Base-by-base conservation (phyloP, 2,329 filamentous ascomycete genomes). In the Aspergillus costaricaensis region DNA sequence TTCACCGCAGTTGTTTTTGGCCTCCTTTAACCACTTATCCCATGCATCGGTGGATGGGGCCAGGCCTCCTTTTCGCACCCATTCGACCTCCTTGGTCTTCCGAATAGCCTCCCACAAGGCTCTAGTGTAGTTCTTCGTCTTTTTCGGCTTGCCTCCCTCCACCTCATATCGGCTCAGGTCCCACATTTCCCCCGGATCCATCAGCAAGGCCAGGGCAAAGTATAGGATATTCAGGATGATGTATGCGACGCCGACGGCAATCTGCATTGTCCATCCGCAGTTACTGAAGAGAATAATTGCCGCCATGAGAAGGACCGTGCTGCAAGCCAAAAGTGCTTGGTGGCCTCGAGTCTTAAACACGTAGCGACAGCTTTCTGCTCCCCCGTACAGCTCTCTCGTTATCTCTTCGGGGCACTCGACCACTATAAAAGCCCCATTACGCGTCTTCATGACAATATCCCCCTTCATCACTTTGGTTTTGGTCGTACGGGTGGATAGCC, bases 241-340 rank as follows among this genome's bases (percentile, higher is more conserved):
- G 64, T 88, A 88, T 1, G 81, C 77, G 4, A 74, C 77, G 5
- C 84, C 85, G 61, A 88, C 84, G 12, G 85, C 81, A 9, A 84
- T 80, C 70, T 89, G 86, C 62, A 83, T 82, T 49, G 81, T 79
- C 80, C 85, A 87, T n/a, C 80, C 80, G 71, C 85, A 86, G 68
- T 88, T 88, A 1, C 85, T 86, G 39, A 89, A 73, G n/a, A 87
- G 74, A 12, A 88, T 83, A 10, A 88, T 84, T 1, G 82, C 80
- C 5, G 84, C 69, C 86, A 88, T 88, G 48, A 88, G 80, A 23
- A 88, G 65, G 9, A 85, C 80, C 10, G 86, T 88, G 32, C 83
- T 85, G 2, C 83, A 47, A 0, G 81, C 85, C 74, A 88, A 86
- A 6, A 87, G 79, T 1, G 77, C 70, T 21, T 83, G 80, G 70